These are phyloP conservation scores for Madurella mycetomatis DNA, from an alignment of 2,329 filamentous ascomycete species.

Conservation along the genomic window DNA sequence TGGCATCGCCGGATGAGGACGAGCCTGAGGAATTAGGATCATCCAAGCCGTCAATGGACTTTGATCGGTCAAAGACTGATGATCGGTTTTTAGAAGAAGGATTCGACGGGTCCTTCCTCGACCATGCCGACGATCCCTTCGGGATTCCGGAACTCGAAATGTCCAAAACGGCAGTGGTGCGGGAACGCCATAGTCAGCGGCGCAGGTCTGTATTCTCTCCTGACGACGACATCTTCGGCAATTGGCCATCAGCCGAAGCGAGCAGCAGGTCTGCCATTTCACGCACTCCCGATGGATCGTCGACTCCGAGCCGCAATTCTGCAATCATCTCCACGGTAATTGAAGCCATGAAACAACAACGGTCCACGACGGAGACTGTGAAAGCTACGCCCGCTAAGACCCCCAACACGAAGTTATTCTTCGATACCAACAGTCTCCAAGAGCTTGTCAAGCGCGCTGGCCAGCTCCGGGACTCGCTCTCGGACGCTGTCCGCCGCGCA, in stretches of 20 bases:
- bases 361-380: slow-evolving; percentile 39
- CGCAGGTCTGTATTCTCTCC: slow-evolving; percentile 60
- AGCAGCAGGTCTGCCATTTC: slow-evolving; percentile 33
- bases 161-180: slow-evolving; percentile 49
- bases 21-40: slow-evolving; percentile 37
- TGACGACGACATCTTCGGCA: slow-evolving; percentile 63
- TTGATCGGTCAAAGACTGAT: slow-evolving; percentile 39
- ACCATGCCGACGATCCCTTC: slow-evolving; percentile 41
- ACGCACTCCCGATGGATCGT: slow-evolving; percentile 36
- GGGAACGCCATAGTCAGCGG: slow-evolving; percentile 49
- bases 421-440: slow-evolving; percentile 65
- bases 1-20: slow-evolving; percentile 69
- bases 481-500: slow-evolving; percentile 55
- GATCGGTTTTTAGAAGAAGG: slow-evolving; percentile 44
- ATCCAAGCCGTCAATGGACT: slow-evolving; percentile 29
- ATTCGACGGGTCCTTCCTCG: slow-evolving; percentile 44
- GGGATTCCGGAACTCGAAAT: slow-evolving; percentile 41
- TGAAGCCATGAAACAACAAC: slow-evolving; percentile 57
- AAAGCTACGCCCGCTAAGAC: slow-evolving; percentile 31
- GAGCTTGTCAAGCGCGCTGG: slow-evolving; percentile 60
- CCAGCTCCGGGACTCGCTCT: slow-evolving; percentile 54
- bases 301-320: slow-evolving; percentile 31
- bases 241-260: slow-evolving; percentile 42
- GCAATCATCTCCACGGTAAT: slow-evolving; percentile 59
- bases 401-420: slow-evolving; percentile 55